A percentile compares a stretch with the other conserved stretches of the same genome.
These are phyloP conservation scores for Cutaneotrichosporon spelunceum DNA, from an alignment of 1,284 basidiomycete genomes.

Conservation along the genomic window DNA sequence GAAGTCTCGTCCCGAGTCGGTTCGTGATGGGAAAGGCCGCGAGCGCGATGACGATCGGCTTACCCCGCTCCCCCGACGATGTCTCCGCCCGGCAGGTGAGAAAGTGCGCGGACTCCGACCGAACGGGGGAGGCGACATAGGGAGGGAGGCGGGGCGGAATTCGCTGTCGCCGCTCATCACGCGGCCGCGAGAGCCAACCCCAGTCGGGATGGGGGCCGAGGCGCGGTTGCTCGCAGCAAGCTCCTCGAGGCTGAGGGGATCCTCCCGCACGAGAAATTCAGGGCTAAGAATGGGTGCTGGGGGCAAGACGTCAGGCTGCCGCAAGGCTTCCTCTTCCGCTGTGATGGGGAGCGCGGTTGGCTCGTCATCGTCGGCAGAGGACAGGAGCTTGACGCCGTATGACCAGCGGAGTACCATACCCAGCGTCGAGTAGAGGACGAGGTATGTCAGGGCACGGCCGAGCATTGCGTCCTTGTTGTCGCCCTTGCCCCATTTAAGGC, in stretches of 20 bases:
- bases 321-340: neutral
- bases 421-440: conserved; percentile 86
- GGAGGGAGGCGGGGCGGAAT: conserved; percentile 27
- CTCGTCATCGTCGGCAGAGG: conserved; percentile 62
- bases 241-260: conserved; percentile 32
- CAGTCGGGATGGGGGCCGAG: neutral
- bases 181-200: neutral
- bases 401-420: conserved; percentile 96
- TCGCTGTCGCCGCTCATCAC: neutral
- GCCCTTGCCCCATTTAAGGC: conserved; percentile 73
- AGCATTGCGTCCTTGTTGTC: conserved; percentile 85
- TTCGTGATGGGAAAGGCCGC: conserved; percentile 26
- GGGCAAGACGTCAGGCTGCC: neutral
- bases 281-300: conserved; percentile 23
- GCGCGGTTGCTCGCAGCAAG: conserved; percentile 6
- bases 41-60: conserved; percentile 8
- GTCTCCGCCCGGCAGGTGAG: neutral
- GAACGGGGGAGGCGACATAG: conserved; percentile 34
- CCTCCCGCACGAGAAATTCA: conserved; percentile 31
- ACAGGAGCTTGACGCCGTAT: conserved; percentile 74
- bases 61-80: neutral
- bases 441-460: conserved; percentile 84
- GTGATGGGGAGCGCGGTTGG: neutral
- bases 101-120: conserved; percentile 28
- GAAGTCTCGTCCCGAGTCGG: conserved; percentile 49